These are phyloP conservation scores for Gautieria morchelliformis DNA, from an alignment of 768 basidiomycete species.

Conservation along the genomic window DNA sequence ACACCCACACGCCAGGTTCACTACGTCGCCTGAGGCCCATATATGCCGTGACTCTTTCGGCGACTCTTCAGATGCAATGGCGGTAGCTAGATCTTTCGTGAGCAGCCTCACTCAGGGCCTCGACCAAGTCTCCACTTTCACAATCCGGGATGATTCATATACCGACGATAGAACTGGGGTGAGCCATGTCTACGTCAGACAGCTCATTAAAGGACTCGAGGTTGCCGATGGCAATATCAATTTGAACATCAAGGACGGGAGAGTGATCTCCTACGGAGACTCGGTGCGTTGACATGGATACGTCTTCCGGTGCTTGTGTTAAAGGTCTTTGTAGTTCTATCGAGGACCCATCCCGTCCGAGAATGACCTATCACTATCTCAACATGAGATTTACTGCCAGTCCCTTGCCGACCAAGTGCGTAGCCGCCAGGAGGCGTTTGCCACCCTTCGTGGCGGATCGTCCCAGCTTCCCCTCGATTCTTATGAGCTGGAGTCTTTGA, in stretches of 20 bases:
- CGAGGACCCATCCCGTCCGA: constrained; percentile 42
- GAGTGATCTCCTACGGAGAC: constrained; percentile 78
- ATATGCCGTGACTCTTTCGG: constrained; percentile 24
- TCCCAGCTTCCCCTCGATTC: neutral
- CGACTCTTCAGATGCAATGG: constrained; percentile 34
- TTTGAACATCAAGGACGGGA: constrained; percentile 79
- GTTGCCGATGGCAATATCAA: constrained; percentile 90
- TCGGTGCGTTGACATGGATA: constrained; percentile 44
- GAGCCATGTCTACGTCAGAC: constrained; percentile 81
- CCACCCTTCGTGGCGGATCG: neutral
- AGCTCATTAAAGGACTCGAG: constrained; percentile 77
- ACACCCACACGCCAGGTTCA: constrained; percentile 52
- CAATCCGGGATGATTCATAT: constrained; percentile 74
- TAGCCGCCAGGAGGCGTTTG: neutral
- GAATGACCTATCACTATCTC: neutral
- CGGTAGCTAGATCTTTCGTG: constrained; percentile 32
- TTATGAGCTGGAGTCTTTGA: neutral
- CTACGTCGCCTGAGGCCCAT: constrained; percentile 24
- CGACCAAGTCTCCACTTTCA: neutral
- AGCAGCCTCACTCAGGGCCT: neutral
- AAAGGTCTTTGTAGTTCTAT: constrained; percentile 54
- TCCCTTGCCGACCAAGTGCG: neutral
- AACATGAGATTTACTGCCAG: neutral
- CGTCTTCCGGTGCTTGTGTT: too few species aligned
- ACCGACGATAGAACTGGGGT: constrained; percentile 80